phyloP scores from a whole-genome alignment of 2,329 filamentous ascomycete species.

The Hypoxylon sp. region DNA sequence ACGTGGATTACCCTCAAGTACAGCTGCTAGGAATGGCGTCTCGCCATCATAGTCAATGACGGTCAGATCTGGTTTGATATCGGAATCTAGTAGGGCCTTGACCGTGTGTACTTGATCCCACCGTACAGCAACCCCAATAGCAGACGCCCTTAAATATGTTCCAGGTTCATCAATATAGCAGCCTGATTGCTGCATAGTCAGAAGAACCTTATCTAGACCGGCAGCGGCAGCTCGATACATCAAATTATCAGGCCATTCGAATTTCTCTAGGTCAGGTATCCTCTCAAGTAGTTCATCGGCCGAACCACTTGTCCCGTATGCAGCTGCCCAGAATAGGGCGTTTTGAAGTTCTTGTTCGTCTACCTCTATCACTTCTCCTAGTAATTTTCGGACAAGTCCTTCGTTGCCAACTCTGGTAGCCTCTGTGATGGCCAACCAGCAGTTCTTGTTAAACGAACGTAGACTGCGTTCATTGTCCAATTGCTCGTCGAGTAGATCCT shows the following conservation, averaged over 20 bases:
- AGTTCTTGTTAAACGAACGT: constrained; percentile 8
- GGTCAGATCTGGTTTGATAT: background rate
- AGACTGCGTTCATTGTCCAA: background rate
- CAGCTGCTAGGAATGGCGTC: background rate
- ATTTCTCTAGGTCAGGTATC: constrained; percentile 15
- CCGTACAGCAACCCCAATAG: background rate
- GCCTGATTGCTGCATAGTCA: constrained; percentile 7
- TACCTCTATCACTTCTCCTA: constrained; percentile 4
- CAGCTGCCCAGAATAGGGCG: constrained; percentile 21
- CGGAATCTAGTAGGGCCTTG: background rate
- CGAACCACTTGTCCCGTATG: constrained; percentile 6
- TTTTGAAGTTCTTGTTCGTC: constrained; percentile 19
- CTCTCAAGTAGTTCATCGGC: constrained; percentile 14
- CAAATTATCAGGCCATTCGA: constrained; percentile 24
- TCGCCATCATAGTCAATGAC: background rate
- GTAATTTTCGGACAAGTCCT: background rate
- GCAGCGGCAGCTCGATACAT: constrained; percentile 24
- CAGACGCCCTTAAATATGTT: background rate
- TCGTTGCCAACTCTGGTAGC: constrained; percentile 23
- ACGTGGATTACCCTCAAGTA: background rate
- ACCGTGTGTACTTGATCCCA: background rate
- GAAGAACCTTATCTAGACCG: constrained; percentile 13
- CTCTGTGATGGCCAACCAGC: constrained; percentile 27
- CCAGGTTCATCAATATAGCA: constrained; percentile 13
- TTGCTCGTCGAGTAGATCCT: constrained; percentile 14